These are phyloP conservation scores for Litchi chinensis DNA, from an alignment of 345 rosid genomes.

Conservation along the genomic window DNA sequence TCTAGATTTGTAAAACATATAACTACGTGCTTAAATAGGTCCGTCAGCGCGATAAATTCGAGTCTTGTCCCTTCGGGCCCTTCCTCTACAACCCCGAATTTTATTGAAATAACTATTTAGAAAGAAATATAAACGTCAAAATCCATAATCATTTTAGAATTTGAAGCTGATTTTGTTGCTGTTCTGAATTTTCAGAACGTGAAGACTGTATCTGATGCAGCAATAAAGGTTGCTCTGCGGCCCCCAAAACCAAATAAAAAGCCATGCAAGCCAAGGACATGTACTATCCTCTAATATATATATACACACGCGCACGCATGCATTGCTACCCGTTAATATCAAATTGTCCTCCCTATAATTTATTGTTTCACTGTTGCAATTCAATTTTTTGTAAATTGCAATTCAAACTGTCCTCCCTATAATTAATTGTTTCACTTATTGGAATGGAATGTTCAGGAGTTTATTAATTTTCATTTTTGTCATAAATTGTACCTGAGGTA, in stretches of 20 bases:
- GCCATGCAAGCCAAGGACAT: slow-evolving; percentile 40
- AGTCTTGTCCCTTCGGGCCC: too few relatives aligned
- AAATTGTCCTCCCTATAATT: not conserved
- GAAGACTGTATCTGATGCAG: slow-evolving; percentile 72
- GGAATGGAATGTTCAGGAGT: too few relatives aligned
- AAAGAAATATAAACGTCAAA: too few relatives aligned
- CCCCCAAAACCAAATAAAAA: slow-evolving; percentile 71
- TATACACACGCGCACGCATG: too few relatives aligned
- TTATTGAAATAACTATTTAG: too few relatives aligned
- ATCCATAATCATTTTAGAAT: too few relatives aligned
- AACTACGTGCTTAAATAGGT: too few relatives aligned
- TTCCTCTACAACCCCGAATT: too few relatives aligned
- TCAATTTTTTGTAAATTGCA: not conserved
- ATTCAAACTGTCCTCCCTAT: too few relatives aligned
- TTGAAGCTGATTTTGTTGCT: not conserved
- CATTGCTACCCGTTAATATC: not conserved
- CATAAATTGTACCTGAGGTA: slow-evolving; percentile 4
- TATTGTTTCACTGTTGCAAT: slow-evolving; percentile 1
- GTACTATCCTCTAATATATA: slow-evolving; percentile 57
- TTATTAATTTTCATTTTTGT: not conserved
- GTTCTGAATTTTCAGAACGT: slow-evolving; percentile 49
- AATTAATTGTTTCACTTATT: too few relatives aligned
- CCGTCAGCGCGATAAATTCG: too few relatives aligned
- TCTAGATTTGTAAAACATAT: too few relatives aligned
- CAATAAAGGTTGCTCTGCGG: slow-evolving; percentile 65